Evolutionary conservation across 345 rosid genomes (phyloP).

Genomic region (Citrus trifoliata): DNA sequence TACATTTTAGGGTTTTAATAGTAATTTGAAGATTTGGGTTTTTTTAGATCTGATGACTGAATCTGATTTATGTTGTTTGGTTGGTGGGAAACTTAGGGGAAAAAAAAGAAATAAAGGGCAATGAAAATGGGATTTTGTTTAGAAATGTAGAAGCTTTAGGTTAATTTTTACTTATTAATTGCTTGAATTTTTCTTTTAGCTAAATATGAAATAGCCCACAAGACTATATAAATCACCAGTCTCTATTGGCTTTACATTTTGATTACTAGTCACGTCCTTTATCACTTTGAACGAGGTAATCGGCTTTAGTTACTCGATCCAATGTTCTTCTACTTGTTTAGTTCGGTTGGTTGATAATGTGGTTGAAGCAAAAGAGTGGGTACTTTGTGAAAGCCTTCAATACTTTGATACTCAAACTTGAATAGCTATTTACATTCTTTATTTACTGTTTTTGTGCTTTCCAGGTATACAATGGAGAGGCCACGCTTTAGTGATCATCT

Average conservation of each 20-base stretch:
- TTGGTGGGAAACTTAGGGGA: conserved; percentile 8
- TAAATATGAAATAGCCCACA: neutral
- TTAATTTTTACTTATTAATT: too few species aligned
- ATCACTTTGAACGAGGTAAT: neutral
- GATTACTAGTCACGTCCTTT: neutral
- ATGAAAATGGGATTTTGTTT: neutral
- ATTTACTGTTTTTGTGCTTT: neutral
- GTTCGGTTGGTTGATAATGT: neutral
- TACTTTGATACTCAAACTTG: neutral
- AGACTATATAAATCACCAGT: neutral
- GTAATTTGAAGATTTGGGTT: neutral
- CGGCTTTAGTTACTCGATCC: neutral
- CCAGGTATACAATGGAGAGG: conserved; percentile 90
- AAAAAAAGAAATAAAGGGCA: neutral
- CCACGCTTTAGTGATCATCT: conserved; percentile 88
- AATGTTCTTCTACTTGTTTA: neutral
- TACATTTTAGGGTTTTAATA: neutral
- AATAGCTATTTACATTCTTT: neutral
- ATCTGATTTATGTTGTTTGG: conserved; percentile 14
- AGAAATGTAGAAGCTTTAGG: neutral
- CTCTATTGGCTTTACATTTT: neutral
- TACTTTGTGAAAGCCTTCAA: neutral
- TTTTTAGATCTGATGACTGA: neutral
- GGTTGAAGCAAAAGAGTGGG: neutral
- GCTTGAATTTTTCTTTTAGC: neutral